Percentiles rank a stretch among this genome's conserved stretches.
Conservation (phyloP, 768 basidiomycete species). For the Lactifluus pinguis region DNA sequence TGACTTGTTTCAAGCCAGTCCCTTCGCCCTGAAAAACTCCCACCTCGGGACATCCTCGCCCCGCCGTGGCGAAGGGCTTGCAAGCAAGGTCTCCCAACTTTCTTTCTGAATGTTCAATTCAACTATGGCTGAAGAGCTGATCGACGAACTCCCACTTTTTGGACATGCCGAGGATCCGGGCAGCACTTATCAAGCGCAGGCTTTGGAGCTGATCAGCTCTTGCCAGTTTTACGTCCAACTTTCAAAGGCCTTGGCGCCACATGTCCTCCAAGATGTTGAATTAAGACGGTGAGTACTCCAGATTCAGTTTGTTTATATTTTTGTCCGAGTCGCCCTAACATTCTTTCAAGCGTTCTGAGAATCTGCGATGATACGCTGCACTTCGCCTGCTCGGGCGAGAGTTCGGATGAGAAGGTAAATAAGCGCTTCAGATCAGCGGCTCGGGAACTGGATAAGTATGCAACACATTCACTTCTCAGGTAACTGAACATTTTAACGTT, state of each 20-base stretch:
- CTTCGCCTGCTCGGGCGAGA: background rate
- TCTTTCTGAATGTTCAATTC: too few relatives aligned
- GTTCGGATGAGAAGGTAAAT: background rate
- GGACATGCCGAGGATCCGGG: background rate
- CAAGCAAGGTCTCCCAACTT: too few relatives aligned
- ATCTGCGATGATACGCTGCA: background rate
- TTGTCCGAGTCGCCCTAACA: background rate
- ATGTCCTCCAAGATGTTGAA: background rate
- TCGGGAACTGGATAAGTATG: background rate
- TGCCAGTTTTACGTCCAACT: background rate
- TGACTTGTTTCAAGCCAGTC: too few relatives aligned
- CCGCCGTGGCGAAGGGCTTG: too few relatives aligned
- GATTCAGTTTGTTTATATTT: background rate
- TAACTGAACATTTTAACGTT: background rate
- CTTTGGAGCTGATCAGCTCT: background rate
- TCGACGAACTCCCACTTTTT: too few relatives aligned
- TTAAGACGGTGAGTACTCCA: background rate
- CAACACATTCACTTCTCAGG: background rate
- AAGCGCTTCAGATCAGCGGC: background rate
- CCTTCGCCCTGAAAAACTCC: too few relatives aligned
- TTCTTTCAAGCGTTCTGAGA: background rate
- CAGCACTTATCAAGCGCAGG: background rate
- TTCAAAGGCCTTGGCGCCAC: background rate
- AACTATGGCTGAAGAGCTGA: too few relatives aligned
- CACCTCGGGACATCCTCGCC: too few relatives aligned